Conservation (phyloP, 164 flowering plant genomes). For the Warburgia ugandensis region DNA sequence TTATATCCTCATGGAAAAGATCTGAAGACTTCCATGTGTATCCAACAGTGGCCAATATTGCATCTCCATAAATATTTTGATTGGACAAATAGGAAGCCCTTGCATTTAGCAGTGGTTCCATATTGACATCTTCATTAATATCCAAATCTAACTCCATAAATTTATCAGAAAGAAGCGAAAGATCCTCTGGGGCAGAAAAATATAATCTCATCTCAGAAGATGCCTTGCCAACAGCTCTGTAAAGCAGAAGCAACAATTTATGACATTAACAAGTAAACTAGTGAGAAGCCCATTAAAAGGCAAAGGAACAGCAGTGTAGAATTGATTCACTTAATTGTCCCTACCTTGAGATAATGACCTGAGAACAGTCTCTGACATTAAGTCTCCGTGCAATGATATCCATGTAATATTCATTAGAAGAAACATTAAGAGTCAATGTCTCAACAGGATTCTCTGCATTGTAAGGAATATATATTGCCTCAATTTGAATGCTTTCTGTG, state of each 20-base stretch:
- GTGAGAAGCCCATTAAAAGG: not conserved
- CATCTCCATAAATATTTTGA: conserved; percentile 65
- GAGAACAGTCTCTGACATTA: conserved; percentile 45
- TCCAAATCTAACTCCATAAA: conserved; percentile 20
- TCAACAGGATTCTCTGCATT: conserved; percentile 43
- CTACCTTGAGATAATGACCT: conserved; percentile 67
- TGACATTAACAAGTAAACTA: not conserved
- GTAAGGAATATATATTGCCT: conserved; percentile 54
- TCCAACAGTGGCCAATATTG: conserved; percentile 72
- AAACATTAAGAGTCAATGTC: conserved; percentile 36
- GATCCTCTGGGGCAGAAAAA: conserved; percentile 38
- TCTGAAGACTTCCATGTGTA: conserved; percentile 66
- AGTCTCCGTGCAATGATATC: conserved; percentile 78
- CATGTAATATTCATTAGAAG: conserved; percentile 52
- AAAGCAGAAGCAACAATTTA: conserved; percentile 1
- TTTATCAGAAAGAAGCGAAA: conserved; percentile 13
- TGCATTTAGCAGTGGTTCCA: conserved; percentile 36
- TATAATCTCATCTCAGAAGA: conserved; percentile 84
- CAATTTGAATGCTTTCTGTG: conserved; percentile 24
- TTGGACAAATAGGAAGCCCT: conserved; percentile 78
- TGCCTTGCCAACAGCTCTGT: conserved; percentile 74
- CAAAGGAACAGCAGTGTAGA: not conserved
- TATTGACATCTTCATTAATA: conserved; percentile 14
- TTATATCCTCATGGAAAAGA: conserved; percentile 57
- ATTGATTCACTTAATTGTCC: conserved; percentile 3